A percentile compares a stretch with the other conserved stretches of the same genome.
Evolutionary conservation across 345 rosid genomes (phyloP).

Genomic region (Jatropha curcas): DNA sequence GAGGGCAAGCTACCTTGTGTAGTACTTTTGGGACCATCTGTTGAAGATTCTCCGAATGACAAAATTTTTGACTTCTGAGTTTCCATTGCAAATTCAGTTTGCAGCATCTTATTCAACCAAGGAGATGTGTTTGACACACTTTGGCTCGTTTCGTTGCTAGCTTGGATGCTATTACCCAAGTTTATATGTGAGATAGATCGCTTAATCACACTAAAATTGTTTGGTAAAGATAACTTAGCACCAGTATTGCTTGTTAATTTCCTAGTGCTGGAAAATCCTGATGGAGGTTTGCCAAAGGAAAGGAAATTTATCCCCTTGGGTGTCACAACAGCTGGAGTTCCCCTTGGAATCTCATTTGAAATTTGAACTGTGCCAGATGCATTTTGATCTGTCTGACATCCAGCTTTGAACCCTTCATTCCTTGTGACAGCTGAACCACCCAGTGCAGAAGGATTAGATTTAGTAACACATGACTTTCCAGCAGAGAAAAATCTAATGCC

Average conservation of each 20-base stretch:
- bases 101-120: constrained; percentile 17
- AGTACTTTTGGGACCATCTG: constrained; percentile 10
- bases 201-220: constrained; percentile 3
- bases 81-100: constrained; percentile 17
- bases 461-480: constrained; percentile 29
- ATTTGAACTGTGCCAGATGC: constrained; percentile 23
- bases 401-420: constrained; percentile 18
- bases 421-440: constrained; percentile 24
- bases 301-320: constrained; percentile 54
- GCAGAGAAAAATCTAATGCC: constrained; percentile 44
- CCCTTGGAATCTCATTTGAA: constrained; percentile 26
- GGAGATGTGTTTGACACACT: constrained; percentile 13
- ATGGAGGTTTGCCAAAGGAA: constrained; percentile 51
- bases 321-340: constrained; percentile 16
- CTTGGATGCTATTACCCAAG: not conserved
- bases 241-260: constrained; percentile 22
- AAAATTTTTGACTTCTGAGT: constrained; percentile 5
- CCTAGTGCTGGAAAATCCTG: constrained; percentile 24
- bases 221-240: constrained; percentile 15
- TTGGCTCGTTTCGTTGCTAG: constrained; percentile 19
- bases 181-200: constrained; percentile 10
- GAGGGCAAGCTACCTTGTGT: constrained; percentile 18
- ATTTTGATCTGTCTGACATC: constrained; percentile 27
- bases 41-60: constrained; percentile 19
- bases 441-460: constrained; percentile 19